Conservation (phyloP, 2,329 filamentous ascomycete genomes). For the Venturia aucupariae region DNA sequence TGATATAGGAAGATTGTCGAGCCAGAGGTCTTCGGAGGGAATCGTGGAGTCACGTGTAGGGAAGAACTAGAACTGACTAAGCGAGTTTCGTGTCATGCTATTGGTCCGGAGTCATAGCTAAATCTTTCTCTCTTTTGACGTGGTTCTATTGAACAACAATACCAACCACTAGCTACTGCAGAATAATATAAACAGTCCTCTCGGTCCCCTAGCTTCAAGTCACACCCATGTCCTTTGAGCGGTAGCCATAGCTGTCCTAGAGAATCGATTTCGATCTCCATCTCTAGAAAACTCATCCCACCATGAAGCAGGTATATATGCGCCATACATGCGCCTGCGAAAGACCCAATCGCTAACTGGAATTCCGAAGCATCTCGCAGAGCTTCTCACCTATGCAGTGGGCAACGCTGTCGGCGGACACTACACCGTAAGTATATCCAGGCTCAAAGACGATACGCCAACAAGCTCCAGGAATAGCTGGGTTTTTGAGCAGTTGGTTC, state of each 20-base stretch:
- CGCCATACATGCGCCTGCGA: background rate
- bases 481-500: background rate
- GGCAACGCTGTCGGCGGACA: conserved; percentile 87
- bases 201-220: background rate
- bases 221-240: conserved; percentile 5
- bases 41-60: background rate
- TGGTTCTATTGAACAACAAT: background rate
- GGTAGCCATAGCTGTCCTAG: conserved; percentile 9
- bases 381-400: conserved; percentile 85
- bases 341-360: background rate
- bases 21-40: background rate
- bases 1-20: background rate
- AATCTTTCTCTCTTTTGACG: background rate
- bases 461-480: background rate
- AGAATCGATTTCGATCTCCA: background rate
- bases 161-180: background rate
- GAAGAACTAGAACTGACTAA: background rate
- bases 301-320: conserved; percentile 13
- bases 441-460: background rate
- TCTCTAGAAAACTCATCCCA: conserved; percentile 6
- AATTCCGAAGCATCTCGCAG: conserved; percentile 27
- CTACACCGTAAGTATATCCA: conserved; percentile 59
- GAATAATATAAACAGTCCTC: background rate
- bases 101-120: background rate
- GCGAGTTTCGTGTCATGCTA: background rate